Percentiles rank a stretch among this genome's conserved stretches.
Conservation (phyloP, 2,329 filamentous ascomycete species). For the Knoxdaviesia proteae region DNA sequence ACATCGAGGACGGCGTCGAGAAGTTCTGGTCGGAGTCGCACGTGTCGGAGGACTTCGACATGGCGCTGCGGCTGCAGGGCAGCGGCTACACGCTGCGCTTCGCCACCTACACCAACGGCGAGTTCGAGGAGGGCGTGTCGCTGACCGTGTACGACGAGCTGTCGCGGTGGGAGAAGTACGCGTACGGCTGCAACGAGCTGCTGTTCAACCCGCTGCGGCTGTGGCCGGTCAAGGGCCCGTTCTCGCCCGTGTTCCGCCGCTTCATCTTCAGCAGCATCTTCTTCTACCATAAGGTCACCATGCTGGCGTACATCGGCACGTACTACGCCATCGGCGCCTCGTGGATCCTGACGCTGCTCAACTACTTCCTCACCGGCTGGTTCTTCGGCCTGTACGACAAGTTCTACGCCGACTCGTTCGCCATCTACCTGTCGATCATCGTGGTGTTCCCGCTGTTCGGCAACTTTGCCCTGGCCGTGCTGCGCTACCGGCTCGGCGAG, state of each 20-base stretch:
- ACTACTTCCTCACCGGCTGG: slow-evolving; percentile 55
- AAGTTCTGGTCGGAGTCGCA: slow-evolving; percentile 58
- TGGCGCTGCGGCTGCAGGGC: slow-evolving; percentile 50
- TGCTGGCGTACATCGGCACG: slow-evolving; percentile 49
- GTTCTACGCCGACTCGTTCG: slow-evolving; percentile 47
- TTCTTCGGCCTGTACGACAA: slow-evolving; percentile 45
- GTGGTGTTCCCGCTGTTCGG: slow-evolving; percentile 43
- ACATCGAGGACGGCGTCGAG: slow-evolving; percentile 29
- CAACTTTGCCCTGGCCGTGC: slow-evolving; percentile 37
- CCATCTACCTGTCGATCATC: slow-evolving; percentile 39
- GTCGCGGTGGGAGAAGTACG: slow-evolving; percentile 53
- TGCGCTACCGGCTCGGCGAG: slow-evolving; percentile 40
- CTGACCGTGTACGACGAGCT: slow-evolving; percentile 55
- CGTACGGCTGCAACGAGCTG: slow-evolving; percentile 50
- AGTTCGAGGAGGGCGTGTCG: slow-evolving; percentile 55
- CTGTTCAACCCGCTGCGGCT: slow-evolving; percentile 45
- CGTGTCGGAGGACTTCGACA: slow-evolving; percentile 63
- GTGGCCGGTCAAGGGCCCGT: slow-evolving; percentile 41
- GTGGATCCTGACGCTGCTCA: slow-evolving; percentile 43
- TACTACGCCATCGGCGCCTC: slow-evolving; percentile 52
- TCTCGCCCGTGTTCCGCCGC: slow-evolving; percentile 40
- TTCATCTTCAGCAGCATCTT: slow-evolving; percentile 42
- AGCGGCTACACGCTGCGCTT: slow-evolving; percentile 47
- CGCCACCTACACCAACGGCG: slow-evolving; percentile 45
- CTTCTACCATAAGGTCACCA: slow-evolving; percentile 47